These are phyloP conservation scores for Olyra latifolia DNA, from an alignment of 176 grass and related monocot genomes.

Conservation along the genomic window DNA sequence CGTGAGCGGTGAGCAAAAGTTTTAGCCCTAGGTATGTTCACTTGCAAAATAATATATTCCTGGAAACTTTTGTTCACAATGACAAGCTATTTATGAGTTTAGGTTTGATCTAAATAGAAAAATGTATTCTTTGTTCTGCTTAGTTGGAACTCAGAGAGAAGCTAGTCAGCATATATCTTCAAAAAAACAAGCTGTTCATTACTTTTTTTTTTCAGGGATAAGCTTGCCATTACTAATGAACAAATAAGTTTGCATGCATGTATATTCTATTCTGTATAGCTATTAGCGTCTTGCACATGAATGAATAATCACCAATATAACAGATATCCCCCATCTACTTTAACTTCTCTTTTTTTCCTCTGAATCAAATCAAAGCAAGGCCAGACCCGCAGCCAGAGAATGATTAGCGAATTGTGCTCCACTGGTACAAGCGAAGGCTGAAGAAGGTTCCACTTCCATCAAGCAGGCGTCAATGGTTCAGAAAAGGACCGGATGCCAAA, in stretches of 20 bases:
- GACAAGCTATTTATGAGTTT: not conserved
- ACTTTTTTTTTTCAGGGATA: too few species aligned
- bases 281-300: not conserved
- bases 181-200: too few species aligned
- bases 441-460: not conserved
- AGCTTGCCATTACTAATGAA: not conserved
- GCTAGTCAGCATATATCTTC: not conserved
- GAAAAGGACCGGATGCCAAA: slow-evolving; percentile 12
- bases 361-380: not conserved
- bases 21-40: too few species aligned
- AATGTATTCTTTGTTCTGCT: not conserved
- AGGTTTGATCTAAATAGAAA: not conserved
- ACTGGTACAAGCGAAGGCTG: not conserved
- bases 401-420: not conserved
- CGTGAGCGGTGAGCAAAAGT: too few species aligned
- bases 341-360: not conserved
- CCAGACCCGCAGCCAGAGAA: not conserved
- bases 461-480: not conserved
- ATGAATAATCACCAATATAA: not conserved
- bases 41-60: not conserved
- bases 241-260: too few species aligned
- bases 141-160: not conserved
- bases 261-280: not conserved
- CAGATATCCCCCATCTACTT: not conserved
- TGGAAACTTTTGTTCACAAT: not conserved